Evolutionary conservation across 2,329 filamentous ascomycete species (phyloP).

Genomic region (Plenodomus tracheiphilus): DNA sequence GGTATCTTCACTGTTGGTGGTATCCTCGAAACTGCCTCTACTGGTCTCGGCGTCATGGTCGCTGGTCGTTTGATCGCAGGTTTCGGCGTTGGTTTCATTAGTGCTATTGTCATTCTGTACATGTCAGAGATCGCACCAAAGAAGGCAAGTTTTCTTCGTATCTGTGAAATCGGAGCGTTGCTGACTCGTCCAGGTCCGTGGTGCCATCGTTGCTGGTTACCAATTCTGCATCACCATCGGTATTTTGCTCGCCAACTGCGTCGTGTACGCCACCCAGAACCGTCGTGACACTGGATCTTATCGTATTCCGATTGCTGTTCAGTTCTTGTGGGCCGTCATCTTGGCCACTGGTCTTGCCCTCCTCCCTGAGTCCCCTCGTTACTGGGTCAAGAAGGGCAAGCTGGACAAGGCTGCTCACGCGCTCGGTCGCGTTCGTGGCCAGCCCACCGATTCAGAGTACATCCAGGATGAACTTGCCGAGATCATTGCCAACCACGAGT

Average conservation of each 20-base stretch:
- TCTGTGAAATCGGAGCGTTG: no score
- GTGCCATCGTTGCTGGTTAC: constrained; percentile 73
- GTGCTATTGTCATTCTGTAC: constrained; percentile 60
- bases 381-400: constrained; percentile 77
- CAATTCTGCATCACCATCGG: constrained; percentile 85
- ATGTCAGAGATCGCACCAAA: constrained; percentile 21
- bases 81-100: constrained; percentile 72
- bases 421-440: constrained; percentile 74
- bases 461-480: constrained; percentile 81
- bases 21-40: constrained; percentile 63
- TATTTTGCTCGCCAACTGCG: constrained; percentile 73
- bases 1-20: constrained; percentile 63
- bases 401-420: constrained; percentile 66
- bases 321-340: constrained; percentile 81
- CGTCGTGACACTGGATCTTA: constrained; percentile 67
- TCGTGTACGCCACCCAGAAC: constrained; percentile 73
- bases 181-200: constrained; percentile 61
- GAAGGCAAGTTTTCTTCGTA: background rate
- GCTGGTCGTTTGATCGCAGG: constrained; percentile 75
- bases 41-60: constrained; percentile 65
- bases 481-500: constrained; percentile 90
- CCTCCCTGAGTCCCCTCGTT: constrained; percentile 85
- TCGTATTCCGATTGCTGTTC: constrained; percentile 79
- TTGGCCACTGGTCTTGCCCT: constrained; percentile 72
- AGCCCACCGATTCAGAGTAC: constrained; percentile 73